A percentile compares a stretch with the other conserved stretches of the same genome.
Evolutionary conservation across 495 filamentous ascomycete species (phyloP).

Genomic region (Lepraria neglecta): DNA sequence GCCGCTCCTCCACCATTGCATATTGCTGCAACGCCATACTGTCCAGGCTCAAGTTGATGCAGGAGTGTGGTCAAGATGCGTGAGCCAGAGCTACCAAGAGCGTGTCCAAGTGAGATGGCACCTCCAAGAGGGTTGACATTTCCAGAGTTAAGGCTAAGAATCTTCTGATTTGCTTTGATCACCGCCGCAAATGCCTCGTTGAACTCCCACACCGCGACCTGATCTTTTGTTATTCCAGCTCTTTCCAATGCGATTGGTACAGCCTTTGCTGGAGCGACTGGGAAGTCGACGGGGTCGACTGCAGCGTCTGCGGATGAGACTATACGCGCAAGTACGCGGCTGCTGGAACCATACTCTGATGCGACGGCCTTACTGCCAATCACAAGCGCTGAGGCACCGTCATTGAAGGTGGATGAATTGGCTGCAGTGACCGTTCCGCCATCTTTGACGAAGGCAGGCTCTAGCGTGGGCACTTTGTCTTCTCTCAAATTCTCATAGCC

Average conservation of each 20-base stretch:
- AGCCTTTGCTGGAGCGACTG: slow-evolving; percentile 83
- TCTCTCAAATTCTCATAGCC: slow-evolving; percentile 76
- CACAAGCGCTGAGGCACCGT: slow-evolving; percentile 89
- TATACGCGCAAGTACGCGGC: slow-evolving; percentile 76
- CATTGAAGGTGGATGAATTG: slow-evolving; percentile 87
- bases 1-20: slow-evolving; percentile 95
- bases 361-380: slow-evolving; percentile 71
- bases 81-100: slow-evolving; percentile 87
- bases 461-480: slow-evolving; percentile 78
- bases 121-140: slow-evolving; percentile 85
- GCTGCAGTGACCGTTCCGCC: slow-evolving; percentile 92
- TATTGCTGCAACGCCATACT: slow-evolving; percentile 92
- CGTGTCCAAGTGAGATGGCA: slow-evolving; percentile 90
- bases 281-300: slow-evolving; percentile 91
- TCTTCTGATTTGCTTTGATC: slow-evolving; percentile 87
- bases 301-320: slow-evolving; percentile 85
- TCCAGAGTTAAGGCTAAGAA: slow-evolving; percentile 55
- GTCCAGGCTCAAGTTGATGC: slow-evolving; percentile 81
- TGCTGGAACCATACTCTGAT: slow-evolving; percentile 62
- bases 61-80: slow-evolving; percentile 85
- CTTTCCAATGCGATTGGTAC: slow-evolving; percentile 84
- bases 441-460: slow-evolving; percentile 82
- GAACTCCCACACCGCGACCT: slow-evolving; percentile 94
- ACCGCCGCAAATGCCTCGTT: slow-evolving; percentile 97
- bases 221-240: slow-evolving; percentile 80